Percentiles rank a stretch among this genome's conserved stretches.
Conservation (phyloP, 176 grass and related monocot species). For the Tillandsia leiboldiana region DNA sequence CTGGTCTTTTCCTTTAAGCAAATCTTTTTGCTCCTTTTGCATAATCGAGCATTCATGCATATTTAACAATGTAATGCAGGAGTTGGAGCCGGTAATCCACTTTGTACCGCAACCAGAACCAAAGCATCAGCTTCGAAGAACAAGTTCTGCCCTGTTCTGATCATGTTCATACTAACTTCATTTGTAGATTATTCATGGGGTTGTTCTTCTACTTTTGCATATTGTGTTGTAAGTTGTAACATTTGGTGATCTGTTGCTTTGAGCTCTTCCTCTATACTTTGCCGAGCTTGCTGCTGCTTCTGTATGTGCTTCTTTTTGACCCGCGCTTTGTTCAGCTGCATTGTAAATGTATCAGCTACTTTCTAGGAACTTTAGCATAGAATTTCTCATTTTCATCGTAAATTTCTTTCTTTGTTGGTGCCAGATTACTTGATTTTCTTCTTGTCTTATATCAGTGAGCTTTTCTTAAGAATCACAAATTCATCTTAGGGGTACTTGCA, state of each 20-base stretch:
- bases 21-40: constrained; percentile 6
- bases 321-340: background rate
- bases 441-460: no score
- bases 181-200: constrained; percentile 27
- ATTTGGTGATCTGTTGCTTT: constrained; percentile 1
- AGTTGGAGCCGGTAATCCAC: constrained; percentile 40
- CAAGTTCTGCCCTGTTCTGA: constrained; percentile 69
- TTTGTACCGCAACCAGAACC: constrained; percentile 41
- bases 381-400: background rate
- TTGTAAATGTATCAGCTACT: background rate
- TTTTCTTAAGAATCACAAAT: no score
- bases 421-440: background rate
- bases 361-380: background rate
- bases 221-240: constrained; percentile 23
- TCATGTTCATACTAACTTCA: constrained; percentile 25
- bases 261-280: background rate
- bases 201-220: constrained; percentile 21
- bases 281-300: background rate
- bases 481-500: no score
- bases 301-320: background rate
- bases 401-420: background rate
- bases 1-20: constrained; percentile 8
- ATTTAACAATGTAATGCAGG: constrained; percentile 29
- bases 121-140: constrained; percentile 49
- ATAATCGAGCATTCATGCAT: background rate